Conservation (phyloP, 148 eudicot species). For the Suaeda aralocaspica region DNA sequence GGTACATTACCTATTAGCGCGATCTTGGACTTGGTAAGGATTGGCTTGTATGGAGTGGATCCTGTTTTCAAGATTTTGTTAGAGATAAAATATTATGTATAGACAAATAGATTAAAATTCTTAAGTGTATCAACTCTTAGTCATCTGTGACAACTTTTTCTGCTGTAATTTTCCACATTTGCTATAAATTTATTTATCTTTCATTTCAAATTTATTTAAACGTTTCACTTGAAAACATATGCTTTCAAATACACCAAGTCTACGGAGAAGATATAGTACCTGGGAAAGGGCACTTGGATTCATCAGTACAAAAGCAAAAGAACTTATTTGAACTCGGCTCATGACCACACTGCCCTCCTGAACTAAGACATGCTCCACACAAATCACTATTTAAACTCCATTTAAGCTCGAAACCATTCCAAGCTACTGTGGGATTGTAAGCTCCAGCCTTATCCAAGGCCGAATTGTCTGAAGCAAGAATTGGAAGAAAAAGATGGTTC, state of each 20-base stretch:
- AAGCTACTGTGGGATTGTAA: neutral
- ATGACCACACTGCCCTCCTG: slow-evolving; percentile 59
- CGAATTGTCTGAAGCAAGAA: neutral
- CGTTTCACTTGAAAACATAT: slow-evolving; percentile 7
- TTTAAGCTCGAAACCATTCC: slow-evolving; percentile 44
- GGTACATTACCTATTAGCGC: slow-evolving; percentile 19
- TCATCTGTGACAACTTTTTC: too few species aligned
- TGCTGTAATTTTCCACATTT: too few species aligned
- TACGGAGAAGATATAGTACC: slow-evolving; percentile 7
- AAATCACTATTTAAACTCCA: slow-evolving; percentile 33
- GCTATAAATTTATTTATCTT: too few species aligned
- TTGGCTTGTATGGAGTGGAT: neutral
- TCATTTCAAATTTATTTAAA: too few species aligned
- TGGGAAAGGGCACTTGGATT: slow-evolving; percentile 26
- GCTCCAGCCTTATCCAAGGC: neutral
- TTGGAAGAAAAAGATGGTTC: slow-evolving; percentile 19
- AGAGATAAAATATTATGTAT: neutral
- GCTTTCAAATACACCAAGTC: neutral
- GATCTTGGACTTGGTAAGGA: slow-evolving; percentile 13
- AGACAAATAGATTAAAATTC: neutral
- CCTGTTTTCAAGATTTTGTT: slow-evolving; percentile 16
- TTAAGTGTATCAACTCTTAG: too few species aligned
- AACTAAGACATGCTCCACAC: slow-evolving; percentile 34
- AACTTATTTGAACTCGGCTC: slow-evolving; percentile 27
- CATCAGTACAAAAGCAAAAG: slow-evolving; percentile 44